These are phyloP conservation scores for Penicillium crustosum DNA, from an alignment of 2,329 filamentous ascomycete species.

Conservation along the genomic window DNA sequence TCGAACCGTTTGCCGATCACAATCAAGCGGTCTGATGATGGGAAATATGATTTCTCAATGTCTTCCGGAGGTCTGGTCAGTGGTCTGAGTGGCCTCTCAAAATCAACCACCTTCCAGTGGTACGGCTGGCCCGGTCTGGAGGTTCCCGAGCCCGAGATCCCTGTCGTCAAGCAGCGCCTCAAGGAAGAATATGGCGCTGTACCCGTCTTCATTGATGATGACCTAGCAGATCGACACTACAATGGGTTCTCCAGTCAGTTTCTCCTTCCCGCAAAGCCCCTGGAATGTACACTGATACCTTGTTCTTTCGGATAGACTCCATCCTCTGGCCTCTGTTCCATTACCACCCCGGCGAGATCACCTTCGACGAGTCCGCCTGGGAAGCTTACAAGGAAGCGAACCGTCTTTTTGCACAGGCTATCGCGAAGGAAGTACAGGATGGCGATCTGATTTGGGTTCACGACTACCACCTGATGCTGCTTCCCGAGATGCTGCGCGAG, in stretches of 20 bases:
- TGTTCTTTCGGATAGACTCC: slow-evolving; percentile 61
- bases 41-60: slow-evolving; percentile 91
- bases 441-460: slow-evolving; percentile 97
- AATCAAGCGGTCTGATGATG: slow-evolving; percentile 89
- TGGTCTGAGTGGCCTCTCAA: slow-evolving; percentile 84
- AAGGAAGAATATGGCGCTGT: slow-evolving; percentile 86
- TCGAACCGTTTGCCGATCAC: slow-evolving; percentile 96
- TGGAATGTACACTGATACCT: slow-evolving; percentile 13
- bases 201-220: slow-evolving; percentile 89
- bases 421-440: slow-evolving; percentile 84
- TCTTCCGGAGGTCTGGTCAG: slow-evolving; percentile 95
- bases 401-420: slow-evolving; percentile 82
- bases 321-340: slow-evolving; percentile 99
- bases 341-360: slow-evolving; percentile 97
- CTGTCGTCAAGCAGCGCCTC: slow-evolving; percentile 71
- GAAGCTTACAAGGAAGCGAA: slow-evolving; percentile 91
- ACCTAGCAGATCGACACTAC: slow-evolving; percentile 92
- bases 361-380: slow-evolving; percentile 95
- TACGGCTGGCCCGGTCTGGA: slow-evolving; percentile 97
- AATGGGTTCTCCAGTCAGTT: slow-evolving; percentile 92
- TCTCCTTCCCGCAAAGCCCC: background rate
- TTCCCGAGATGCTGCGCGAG: slow-evolving; percentile 91
- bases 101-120: slow-evolving; percentile 95
- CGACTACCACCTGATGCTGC: slow-evolving; percentile 96
- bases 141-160: slow-evolving; percentile 79